Base-by-base conservation (phyloP, 164 flowering plant species). In the Chimonanthus praecox region DNA sequence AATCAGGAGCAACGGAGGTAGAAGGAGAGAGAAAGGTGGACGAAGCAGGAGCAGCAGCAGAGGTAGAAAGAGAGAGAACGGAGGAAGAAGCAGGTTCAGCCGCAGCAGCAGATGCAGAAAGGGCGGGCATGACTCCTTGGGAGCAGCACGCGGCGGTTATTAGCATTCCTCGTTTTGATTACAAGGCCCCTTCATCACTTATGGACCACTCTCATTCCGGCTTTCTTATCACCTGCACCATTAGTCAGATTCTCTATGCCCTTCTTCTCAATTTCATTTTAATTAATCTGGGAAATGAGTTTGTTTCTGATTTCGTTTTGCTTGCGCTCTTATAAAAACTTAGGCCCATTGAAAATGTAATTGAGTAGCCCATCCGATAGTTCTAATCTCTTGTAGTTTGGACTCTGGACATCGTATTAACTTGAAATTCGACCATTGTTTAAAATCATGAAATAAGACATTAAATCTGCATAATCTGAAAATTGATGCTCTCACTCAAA, bases 211-310 rank as follows among this genome's bases (percentile, higher is more conserved):
- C 92, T 15, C 95, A 86, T 60, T 80, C 92, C 6, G 98, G 96
- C 48, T 92, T 94, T 84, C 92, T 92, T 81, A 78, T 92, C 74
- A 94, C 98, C 71, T 94, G 94, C 86, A 81, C 96, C 49, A 86
- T 94, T 78, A 88, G 97, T 94, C 7, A 75, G 80, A 2, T 50
- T 50, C 67, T 62, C 70, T 61, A 20, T 58, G 33, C 43, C 64
- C 58, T 43, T 47, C 5, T 5, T 44, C 44, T 47, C 6, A 20
- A 33, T 33, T 33, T 33, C 33, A 33, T n/a, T 54, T 54, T 54
- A n/a, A 54, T 54, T 10, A 54, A 54, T 54, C 60, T 10, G 60
- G 16, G 60, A 15, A 13, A 54, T 54, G 60, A n/a, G 60, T 54
- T 54, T 6, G 60, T 4, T 54, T 54, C 60, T 10, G 16, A 54